Evolutionary conservation across 371 early-diverging fungal genomes (phyloP), one percentile per base, ranked within the genome.

Genomic region (Mortierella sp.): DNA sequence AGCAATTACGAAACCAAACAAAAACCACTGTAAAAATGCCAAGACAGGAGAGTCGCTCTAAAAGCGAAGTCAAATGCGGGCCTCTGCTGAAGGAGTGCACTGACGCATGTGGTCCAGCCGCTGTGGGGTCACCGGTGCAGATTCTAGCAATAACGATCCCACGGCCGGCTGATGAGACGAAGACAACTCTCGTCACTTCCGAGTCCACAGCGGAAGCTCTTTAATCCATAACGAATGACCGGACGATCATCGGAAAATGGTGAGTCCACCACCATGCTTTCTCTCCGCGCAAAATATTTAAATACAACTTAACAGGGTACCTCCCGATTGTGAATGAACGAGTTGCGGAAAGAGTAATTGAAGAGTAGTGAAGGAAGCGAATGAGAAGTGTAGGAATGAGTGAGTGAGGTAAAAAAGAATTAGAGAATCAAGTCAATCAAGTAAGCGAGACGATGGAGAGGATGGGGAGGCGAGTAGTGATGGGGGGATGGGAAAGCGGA

Each of bases 201-300:
- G 37, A 61, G 35, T 61, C 39, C 61, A 61, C 61, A 61, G 40
- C 61, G 61, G 40, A n/a, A 61, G 61, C 61, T 61, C 61, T 61
- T 61, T 61, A 61, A 61, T 61, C 62, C 62, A 62, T 62, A n/a
- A 40, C 62, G 22, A 62, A 40, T 20, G 40, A 62, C 62, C 39
- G n/a, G 26, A 22, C n/a, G 35, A 62, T 62, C 61, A 35, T 39
- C n/a, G 61, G 20, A 61, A 61, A 26, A 61, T 39, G 61, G 61
- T 61, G 61, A 61, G 61, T 40, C 61, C 61, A 61, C 40, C 62
- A 62, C 62, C 62, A 62, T 40, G 24, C 62, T 12, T 62, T 39
- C 62, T 62, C 62, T 62, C 28, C 3, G 28, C 6, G 54, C n/a
- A 4, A 40, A 40, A 40, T 40, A 40, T 40, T 40, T 9, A 6